Conservation (phyloP, 2,329 filamentous ascomycete species). For the Ceratocystis papillata region DNA sequence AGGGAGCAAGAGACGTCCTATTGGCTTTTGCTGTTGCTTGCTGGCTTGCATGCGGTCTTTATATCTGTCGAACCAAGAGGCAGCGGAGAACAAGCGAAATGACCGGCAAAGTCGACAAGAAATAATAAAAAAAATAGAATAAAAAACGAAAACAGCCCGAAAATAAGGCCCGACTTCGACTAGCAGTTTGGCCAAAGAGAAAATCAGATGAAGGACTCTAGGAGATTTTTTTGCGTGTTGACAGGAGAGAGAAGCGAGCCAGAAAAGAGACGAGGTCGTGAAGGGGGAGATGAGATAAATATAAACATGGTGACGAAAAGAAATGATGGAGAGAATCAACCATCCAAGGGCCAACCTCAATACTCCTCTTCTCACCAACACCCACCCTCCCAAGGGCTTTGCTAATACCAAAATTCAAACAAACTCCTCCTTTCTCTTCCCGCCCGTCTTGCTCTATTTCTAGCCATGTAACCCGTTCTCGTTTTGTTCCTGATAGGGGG, state of each 20-base stretch:
- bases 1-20: too few relatives aligned
- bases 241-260: conserved; percentile 13
- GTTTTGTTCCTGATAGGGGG: not conserved
- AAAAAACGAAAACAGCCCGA: conserved; percentile 20
- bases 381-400: too few relatives aligned
- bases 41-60: too few relatives aligned
- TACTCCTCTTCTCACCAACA: too few relatives aligned
- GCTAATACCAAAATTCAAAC: not conserved
- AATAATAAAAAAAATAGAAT: not conserved
- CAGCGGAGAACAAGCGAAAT: not conserved
- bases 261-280: not conserved
- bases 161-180: conserved; percentile 23
- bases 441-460: not conserved
- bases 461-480: not conserved
- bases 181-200: conserved; percentile 21
- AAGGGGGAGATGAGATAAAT: not conserved
- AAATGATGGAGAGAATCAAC: not conserved
- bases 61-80: too few relatives aligned
- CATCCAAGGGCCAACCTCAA: not conserved
- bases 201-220: conserved; percentile 26
- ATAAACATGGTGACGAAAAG: not conserved
- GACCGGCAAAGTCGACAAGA: not conserved
- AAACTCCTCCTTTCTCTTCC: not conserved
- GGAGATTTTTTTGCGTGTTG: conserved; percentile 10
- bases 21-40: too few relatives aligned